Percentiles rank a stretch among this genome's conserved stretches.
phyloP scores from a whole-genome alignment of 108 stramenopile species.

The Asterionellopsis glacialis region DNA sequence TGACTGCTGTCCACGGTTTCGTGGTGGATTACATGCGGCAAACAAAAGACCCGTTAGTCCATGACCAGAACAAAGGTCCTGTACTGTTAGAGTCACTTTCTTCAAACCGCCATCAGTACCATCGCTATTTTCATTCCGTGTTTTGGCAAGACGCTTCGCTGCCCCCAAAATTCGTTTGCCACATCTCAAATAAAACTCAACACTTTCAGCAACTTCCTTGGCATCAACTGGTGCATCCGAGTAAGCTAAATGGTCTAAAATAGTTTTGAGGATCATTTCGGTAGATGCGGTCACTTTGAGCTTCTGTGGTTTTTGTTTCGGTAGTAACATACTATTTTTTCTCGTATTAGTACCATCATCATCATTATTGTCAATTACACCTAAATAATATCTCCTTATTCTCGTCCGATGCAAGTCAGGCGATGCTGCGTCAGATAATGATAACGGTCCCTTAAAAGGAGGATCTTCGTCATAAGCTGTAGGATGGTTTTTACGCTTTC shows the following conservation, averaged over 20 bases:
- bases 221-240: slow-evolving; percentile 50
- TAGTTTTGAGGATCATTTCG: slow-evolving; percentile 26
- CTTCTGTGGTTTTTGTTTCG: neutral
- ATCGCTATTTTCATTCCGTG: neutral
- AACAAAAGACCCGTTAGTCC: slow-evolving; percentile 53
- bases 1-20: neutral
- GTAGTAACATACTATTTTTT: too few relatives aligned
- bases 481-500: slow-evolving; percentile 33
- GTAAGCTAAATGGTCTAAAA: slow-evolving; percentile 42
- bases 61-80: slow-evolving; percentile 47
- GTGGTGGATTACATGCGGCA: slow-evolving; percentile 51
- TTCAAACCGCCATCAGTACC: neutral
- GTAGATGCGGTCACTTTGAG: slow-evolving; percentile 26
- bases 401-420: slow-evolving; percentile 25
- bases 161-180: slow-evolving; percentile 39
- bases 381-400: slow-evolving; percentile 25
- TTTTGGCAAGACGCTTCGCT: slow-evolving; percentile 20
- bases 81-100: slow-evolving; percentile 16
- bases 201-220: slow-evolving; percentile 46
- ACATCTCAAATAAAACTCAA: slow-evolving; percentile 44
- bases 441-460: slow-evolving; percentile 37
- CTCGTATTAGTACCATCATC: neutral
- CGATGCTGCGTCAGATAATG: slow-evolving; percentile 15
- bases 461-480: slow-evolving; percentile 44
- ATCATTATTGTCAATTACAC: slow-evolving; percentile 4